These are phyloP conservation scores for Penicillium argentinense DNA, from an alignment of 495 filamentous ascomycete species.

Conservation along the genomic window DNA sequence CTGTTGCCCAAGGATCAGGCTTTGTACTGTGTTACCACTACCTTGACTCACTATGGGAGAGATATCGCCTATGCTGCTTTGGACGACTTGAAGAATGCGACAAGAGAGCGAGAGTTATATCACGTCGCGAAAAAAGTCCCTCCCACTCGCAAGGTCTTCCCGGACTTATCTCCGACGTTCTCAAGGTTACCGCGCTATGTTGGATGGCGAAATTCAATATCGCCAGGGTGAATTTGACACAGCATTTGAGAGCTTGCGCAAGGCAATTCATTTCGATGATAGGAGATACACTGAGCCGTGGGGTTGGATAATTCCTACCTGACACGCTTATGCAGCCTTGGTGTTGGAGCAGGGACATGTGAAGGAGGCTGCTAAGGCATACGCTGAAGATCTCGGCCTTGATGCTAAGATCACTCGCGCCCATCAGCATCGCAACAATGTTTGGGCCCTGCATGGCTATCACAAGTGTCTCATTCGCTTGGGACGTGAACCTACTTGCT, in stretches of 20 bases:
- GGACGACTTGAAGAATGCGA: constrained; percentile 42
- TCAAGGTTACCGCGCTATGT: no score
- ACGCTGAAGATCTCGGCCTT: constrained; percentile 61
- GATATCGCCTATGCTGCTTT: constrained; percentile 57
- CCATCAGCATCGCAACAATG: constrained; percentile 61
- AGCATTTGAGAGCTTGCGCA: constrained; percentile 54
- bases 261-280: constrained; percentile 55
- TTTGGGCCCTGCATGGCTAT: constrained; percentile 68
- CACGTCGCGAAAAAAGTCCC: no score
- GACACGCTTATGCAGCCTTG: constrained; percentile 65
- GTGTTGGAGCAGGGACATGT: constrained; percentile 60
- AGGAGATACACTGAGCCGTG: constrained; percentile 64
- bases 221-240: constrained; percentile 50
- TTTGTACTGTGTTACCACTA: constrained; percentile 58
- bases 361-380: constrained; percentile 54
- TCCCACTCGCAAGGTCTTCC: no score
- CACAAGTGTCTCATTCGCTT: constrained; percentile 61
- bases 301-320: constrained; percentile 68
- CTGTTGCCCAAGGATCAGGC: constrained; percentile 44
- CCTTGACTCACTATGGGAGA: constrained; percentile 59
- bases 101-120: constrained; percentile 43
- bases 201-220: constrained; percentile 67
- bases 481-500: no score
- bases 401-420: constrained; percentile 55
- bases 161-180: no score